Base-by-base conservation (phyloP, 164 flowering plant genomes). In the Nymphaea colorata region DNA sequence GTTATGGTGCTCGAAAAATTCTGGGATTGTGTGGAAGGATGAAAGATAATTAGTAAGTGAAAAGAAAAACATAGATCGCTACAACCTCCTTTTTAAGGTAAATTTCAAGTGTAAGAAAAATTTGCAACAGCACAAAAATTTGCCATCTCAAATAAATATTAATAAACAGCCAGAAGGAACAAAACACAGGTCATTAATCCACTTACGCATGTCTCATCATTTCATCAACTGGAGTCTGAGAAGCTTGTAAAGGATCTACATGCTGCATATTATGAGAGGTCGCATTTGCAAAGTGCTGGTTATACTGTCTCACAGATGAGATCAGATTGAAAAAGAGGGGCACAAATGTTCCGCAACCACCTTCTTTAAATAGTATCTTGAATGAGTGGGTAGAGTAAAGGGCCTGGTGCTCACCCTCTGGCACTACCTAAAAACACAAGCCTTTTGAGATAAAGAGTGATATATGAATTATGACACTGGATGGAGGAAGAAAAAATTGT, bases 141-240 rank as follows among this genome's bases (percentile, higher is more conserved):
- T 25, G 36, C 36, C 36, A 25, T 25, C 36, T 25, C 36, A 25
- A 25, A 25, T 25, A 25, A 25, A 25, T 25, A 25, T 25, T 25
- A 25, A 25, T 25, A 55, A 55, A 8, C 16, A 55, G 16, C 17
- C 7, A 14, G 7, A 61, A 42, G 55, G 47, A 66, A 64, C 42
- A 14, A 5, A 6, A 42, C 42, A 41, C 12, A 55, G 16, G 59
- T 55, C 59, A 55, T 10, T 16, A 55, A 55, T 12, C 36, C 25
- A 81, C 98, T 78, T 81, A 91, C 98, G 98, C 98, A 68, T 85
- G 90, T 82, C 97, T 83, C 93, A 94, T 94, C 97, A 94, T 94
- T 71, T 94, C 96, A 64, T 94, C 97, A 41, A 94, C 96, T 25
- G 99, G 99, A 70, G 94, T 84, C 70, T 90, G 91, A 43, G 93